Base-by-base conservation (phyloP, 495 filamentous ascomycete genomes). In the Penicillium salamii region DNA sequence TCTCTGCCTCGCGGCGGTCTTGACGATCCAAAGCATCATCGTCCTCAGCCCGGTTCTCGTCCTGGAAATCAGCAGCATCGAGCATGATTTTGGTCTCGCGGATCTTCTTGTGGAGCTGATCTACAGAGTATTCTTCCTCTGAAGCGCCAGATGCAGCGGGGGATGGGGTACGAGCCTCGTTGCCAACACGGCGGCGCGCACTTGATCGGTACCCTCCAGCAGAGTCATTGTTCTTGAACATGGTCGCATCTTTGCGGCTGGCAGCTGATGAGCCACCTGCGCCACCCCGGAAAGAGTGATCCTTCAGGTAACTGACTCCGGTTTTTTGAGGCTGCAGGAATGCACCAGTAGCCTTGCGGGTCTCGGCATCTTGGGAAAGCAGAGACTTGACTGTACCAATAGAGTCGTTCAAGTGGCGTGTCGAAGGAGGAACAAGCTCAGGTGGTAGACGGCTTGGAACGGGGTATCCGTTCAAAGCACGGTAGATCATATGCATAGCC, bases 401-500 rank as follows among this genome's bases (percentile, higher is more conserved):
- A 14, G 91, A 92, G 54, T 91, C 88, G 56, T 86, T 91, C 51
- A 99, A 75, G 59, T 96, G 95, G 37, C 91, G 83, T n/a, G 92
- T 95, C 5, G 92, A 97, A 1, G 95, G 95, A 37, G 95, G 95
- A 12, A 97, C 84, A 40, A 99, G 83, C 73, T 99, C 95, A 5
- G 95, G 83, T 4, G 95, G 95, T 13, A 97, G 77, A 35, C 88
- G 87, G 57, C 83, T 87, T n/a, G 95, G 95, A 37, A 97, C 79
- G 2, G 93, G 91, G 59, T 99, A 96, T 21, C 91, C 91, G 54
- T 97, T 97, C 20, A 97, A 78, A 63, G 91, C 95, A 53, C 95
- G 83, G 63, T 97, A 99, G 46, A 99, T 97, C 66, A 99, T 72
- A 78, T 99, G 95, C 93, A 99, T 99, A 6, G 89, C 92, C 32